Percentiles rank a stretch among this genome's conserved stretches.
Evolutionary conservation across 352 stramenopile genomes (phyloP).

Genomic region (Phytopythium helicoides): DNA sequence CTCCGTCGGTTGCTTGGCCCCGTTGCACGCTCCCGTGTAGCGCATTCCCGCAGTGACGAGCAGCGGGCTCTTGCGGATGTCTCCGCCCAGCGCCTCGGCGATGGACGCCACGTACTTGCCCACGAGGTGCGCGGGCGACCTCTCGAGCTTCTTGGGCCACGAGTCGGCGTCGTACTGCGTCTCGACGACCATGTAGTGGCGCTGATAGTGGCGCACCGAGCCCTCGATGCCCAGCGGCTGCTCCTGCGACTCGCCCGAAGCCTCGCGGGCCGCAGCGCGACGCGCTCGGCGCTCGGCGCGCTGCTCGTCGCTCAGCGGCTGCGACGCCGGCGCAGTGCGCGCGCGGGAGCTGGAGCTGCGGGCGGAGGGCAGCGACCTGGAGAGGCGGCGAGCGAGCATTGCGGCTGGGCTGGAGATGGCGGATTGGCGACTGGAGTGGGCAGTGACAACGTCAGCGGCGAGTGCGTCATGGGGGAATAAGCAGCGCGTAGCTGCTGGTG

Average conservation of each 20-base stretch:
- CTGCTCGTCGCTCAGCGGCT: conserved; percentile 25
- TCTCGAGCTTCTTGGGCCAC: conserved; percentile 75
- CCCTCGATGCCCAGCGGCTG: conserved; percentile 54
- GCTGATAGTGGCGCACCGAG: conserved; percentile 47
- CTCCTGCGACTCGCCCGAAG: conserved; percentile 4
- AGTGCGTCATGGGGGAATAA: conserved; percentile 5
- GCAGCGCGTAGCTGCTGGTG: not conserved
- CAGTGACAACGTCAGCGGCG: not conserved
- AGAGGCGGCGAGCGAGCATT: conserved; percentile 2
- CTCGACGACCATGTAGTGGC: conserved; percentile 65
- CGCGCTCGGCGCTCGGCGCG: conserved; percentile 27
- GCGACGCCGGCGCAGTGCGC: not conserved
- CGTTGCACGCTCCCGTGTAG: conserved; percentile 22
- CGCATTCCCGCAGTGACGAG: conserved; percentile 51
- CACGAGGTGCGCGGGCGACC: conserved; percentile 55
- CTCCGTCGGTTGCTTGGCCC: not conserved
- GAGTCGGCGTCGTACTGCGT: conserved; percentile 26
- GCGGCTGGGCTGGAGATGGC: not conserved
- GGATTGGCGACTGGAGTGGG: not conserved
- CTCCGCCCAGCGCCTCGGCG: conserved; percentile 20
- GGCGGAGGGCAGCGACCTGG: not conserved
- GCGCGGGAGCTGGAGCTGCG: not conserved
- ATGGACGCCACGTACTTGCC: conserved; percentile 31
- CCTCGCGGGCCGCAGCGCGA: conserved; percentile 12
- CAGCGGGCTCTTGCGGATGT: conserved; percentile 38